phyloP scores from a whole-genome alignment of 805 yeast species.

The Debaryomyces prosopidis region DNA sequence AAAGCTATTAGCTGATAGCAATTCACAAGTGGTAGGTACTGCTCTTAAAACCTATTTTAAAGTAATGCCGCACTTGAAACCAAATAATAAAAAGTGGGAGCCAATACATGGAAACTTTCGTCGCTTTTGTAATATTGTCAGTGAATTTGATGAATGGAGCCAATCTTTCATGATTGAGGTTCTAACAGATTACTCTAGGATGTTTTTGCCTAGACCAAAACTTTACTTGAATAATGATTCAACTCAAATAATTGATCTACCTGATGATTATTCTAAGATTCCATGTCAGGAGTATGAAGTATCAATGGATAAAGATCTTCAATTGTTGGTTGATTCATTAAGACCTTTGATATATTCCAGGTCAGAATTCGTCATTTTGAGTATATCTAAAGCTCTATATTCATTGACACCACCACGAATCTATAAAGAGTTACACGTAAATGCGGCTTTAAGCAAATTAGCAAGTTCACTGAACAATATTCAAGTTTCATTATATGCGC shows the following conservation, averaged over 20 bases:
- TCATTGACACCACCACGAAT: slow-evolving; percentile 59
- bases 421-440: slow-evolving; percentile 49
- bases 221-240: slow-evolving; percentile 31
- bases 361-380: slow-evolving; percentile 61
- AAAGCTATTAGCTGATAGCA: slow-evolving; percentile 62
- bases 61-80: slow-evolving; percentile 40
- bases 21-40: slow-evolving; percentile 65
- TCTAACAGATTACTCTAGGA: slow-evolving; percentile 64
- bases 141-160: slow-evolving; percentile 71
- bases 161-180: slow-evolving; percentile 60
- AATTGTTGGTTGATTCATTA: slow-evolving; percentile 51
- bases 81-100: slow-evolving; percentile 47
- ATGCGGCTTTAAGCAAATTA: slow-evolving; percentile 49
- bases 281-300: slow-evolving; percentile 31
- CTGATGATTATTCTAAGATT: slow-evolving; percentile 36
- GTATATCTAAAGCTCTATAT: slow-evolving; percentile 56
- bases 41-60: slow-evolving; percentile 59
- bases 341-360: slow-evolving; percentile 48
- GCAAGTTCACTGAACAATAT: slow-evolving; percentile 24
- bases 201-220: slow-evolving; percentile 58
- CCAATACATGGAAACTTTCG: slow-evolving; percentile 72
- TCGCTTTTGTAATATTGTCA: slow-evolving; percentile 49
- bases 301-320: slow-evolving; percentile 55
- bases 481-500: slow-evolving; percentile 31
- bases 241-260: slow-evolving; percentile 34